Base-by-base conservation (phyloP, 2,329 filamentous ascomycete genomes). In the Fusarium sp. region DNA sequence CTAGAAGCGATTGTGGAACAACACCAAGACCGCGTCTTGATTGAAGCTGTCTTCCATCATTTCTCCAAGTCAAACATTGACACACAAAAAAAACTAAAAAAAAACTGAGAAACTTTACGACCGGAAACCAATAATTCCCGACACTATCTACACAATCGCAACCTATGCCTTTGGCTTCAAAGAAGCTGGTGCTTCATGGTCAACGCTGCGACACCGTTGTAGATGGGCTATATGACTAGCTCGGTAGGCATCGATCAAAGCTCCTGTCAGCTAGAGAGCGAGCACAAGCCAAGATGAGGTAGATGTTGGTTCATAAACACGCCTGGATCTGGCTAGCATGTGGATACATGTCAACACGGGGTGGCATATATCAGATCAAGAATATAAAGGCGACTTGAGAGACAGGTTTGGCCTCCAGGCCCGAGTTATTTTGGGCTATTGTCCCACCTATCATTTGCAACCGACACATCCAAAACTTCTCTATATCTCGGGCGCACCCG, bases 371-470 rank as follows among this genome's bases (percentile, higher is more conserved):
- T 49, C 15, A 15, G 7, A 17, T 29, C 17, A 32, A 15, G 41
- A 32, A 33, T 13, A 32, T 14, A 19, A 27, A 51, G 19, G 14
- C 15, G 9, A 35, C 42, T n/a, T 43, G 44, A 56, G 15, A 29
- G 29, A 6, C 8, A 13, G 3, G 15, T 27, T 27, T 27, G 6
- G 27, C 36, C 36, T 15, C 32, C 43, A 46, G 44, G 48, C 36
- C 53, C 42, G 58, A 58, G 53, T 47, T 57, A 62, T 53, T 57
- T 63, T 47, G 38, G 44, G 46, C 21, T 53, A 17, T 49, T 58
- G 44, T 62, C 38, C 42, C 38, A 62, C 53, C 44, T 32, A 37
- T 49, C 58, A 62, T 41, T 53, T 45, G 46, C 44, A 53, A 53
- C 47, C 47, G 42, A 46, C 47, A 42, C 38, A 27, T 44, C 36